Evolutionary conservation across 192 early-diverging fungal species (phyloP).

Genomic region (Gigaspora rosea): DNA sequence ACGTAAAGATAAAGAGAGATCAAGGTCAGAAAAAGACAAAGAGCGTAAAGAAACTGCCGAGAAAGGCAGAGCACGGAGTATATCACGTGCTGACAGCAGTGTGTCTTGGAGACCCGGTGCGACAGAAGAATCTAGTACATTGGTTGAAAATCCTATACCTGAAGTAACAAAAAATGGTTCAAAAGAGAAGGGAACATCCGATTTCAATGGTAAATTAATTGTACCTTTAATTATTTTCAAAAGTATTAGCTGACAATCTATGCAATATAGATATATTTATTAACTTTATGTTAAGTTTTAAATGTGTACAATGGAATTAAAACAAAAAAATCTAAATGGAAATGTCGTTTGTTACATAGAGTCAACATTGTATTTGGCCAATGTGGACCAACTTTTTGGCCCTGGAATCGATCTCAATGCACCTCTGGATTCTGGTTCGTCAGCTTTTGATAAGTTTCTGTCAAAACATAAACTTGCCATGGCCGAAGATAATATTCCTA

Average conservation of each 20-base stretch:
- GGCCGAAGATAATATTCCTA: constrained; percentile 29
- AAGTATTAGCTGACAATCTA: neutral
- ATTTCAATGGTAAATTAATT: constrained; percentile 21
- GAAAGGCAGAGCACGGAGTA: constrained; percentile 28
- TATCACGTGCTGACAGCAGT: constrained; percentile 50
- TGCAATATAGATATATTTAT: neutral
- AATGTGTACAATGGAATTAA: neutral
- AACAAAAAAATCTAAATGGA: neutral
- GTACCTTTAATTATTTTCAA: neutral
- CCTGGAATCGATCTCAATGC: constrained; percentile 42
- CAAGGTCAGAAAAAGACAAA: constrained; percentile 28
- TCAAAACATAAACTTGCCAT: constrained; percentile 45
- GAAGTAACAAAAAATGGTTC: constrained; percentile 25
- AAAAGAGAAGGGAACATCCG: constrained; percentile 9
- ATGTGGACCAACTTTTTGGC: constrained; percentile 50
- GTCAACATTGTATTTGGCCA: constrained; percentile 35
- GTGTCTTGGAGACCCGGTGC: constrained; percentile 45
- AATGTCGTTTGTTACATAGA: constrained; percentile 3
- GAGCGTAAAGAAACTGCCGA: constrained; percentile 39
- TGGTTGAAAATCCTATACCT: neutral
- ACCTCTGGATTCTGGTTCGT: constrained; percentile 36
- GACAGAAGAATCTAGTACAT: neutral
- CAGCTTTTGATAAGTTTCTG: constrained; percentile 51
- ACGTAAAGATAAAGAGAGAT: constrained; percentile 45
- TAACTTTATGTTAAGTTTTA: neutral